phyloP scores from a whole-genome alignment of 805 yeast species.

The Lipomyces mesembrius region DNA sequence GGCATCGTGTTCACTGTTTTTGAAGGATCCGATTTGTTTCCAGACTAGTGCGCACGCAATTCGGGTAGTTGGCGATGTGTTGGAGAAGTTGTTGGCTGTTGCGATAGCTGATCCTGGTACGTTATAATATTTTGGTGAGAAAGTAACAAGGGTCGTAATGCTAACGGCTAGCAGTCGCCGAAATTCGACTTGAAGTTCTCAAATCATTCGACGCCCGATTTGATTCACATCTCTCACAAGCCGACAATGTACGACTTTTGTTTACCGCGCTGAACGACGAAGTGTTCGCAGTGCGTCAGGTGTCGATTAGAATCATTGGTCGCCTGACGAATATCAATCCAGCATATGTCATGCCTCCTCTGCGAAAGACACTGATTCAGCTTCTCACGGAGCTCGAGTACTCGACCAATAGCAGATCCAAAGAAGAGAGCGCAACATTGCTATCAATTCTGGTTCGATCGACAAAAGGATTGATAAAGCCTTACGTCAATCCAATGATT shows the following conservation, averaged over 20 bases:
- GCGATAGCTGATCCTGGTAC: slow-evolving; percentile 79
- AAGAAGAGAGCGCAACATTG: slow-evolving; percentile 84
- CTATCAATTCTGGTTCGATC: slow-evolving; percentile 74
- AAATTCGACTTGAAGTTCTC: slow-evolving; percentile 80
- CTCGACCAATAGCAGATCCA: slow-evolving; percentile 72
- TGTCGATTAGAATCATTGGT: slow-evolving; percentile 79
- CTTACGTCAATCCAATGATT: slow-evolving; percentile 89
- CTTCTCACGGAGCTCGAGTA: slow-evolving; percentile 82
- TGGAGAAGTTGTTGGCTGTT: slow-evolving; percentile 76
- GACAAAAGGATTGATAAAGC: slow-evolving; percentile 81
- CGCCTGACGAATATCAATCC: slow-evolving; percentile 86
- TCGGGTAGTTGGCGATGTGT: slow-evolving; percentile 80
- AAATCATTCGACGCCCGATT: slow-evolving; percentile 71
- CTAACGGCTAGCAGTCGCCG: slow-evolving; percentile 53
- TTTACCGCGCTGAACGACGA: slow-evolving; percentile 94
- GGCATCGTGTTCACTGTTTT: slow-evolving; percentile 76
- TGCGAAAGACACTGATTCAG: slow-evolving; percentile 84
- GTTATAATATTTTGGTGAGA: not conserved
- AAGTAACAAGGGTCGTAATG: not conserved
- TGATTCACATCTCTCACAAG: slow-evolving; percentile 92
- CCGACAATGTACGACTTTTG: slow-evolving; percentile 81
- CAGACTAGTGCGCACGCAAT: slow-evolving; percentile 82
- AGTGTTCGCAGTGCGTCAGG: slow-evolving; percentile 77
- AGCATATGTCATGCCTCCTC: slow-evolving; percentile 91
- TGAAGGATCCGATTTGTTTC: slow-evolving; percentile 79